Conservation (phyloP, 2,329 filamentous ascomycete genomes). For the Exophiala sideris region DNA sequence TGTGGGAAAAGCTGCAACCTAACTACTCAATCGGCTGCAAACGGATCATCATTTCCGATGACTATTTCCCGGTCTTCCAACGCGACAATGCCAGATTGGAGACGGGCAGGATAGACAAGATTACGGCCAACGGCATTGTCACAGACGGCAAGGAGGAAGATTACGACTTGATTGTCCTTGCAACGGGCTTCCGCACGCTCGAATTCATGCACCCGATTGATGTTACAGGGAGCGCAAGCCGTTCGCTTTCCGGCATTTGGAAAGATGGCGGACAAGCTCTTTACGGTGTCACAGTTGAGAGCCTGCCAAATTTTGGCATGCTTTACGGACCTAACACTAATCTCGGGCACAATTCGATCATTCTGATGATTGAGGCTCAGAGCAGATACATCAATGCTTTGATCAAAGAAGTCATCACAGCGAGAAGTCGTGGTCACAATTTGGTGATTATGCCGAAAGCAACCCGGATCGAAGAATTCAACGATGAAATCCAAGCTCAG, state of each 20-base stretch:
- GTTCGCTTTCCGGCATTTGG: constrained; percentile 52
- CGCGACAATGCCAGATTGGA: constrained; percentile 50
- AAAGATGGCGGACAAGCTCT: constrained; percentile 50
- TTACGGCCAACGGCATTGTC: constrained; percentile 48
- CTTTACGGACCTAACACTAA: constrained; percentile 59
- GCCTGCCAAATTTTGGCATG: constrained; percentile 56
- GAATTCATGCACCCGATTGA: constrained; percentile 59
- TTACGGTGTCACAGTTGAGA: constrained; percentile 51
- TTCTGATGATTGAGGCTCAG: constrained; percentile 62
- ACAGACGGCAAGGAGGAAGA: constrained; percentile 44
- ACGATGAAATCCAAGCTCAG: constrained; percentile 26
- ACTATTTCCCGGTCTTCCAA: constrained; percentile 53
- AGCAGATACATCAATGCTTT: constrained; percentile 52
- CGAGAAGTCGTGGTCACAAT: constrained; percentile 38
- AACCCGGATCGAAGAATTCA: constrained; percentile 18
- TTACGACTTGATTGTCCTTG: constrained; percentile 56
- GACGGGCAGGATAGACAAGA: constrained; percentile 46
- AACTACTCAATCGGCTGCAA: constrained; percentile 46
- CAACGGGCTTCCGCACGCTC: constrained; percentile 58
- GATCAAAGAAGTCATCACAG: constrained; percentile 48
- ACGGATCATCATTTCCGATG: constrained; percentile 51
- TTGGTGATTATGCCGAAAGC: constrained; percentile 47
- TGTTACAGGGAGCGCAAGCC: constrained; percentile 46
- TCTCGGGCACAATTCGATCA: constrained; percentile 55
- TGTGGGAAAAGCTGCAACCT: constrained; percentile 54